Base-by-base conservation (phyloP, 495 filamentous ascomycete species). In the Penicillium nucicola region DNA sequence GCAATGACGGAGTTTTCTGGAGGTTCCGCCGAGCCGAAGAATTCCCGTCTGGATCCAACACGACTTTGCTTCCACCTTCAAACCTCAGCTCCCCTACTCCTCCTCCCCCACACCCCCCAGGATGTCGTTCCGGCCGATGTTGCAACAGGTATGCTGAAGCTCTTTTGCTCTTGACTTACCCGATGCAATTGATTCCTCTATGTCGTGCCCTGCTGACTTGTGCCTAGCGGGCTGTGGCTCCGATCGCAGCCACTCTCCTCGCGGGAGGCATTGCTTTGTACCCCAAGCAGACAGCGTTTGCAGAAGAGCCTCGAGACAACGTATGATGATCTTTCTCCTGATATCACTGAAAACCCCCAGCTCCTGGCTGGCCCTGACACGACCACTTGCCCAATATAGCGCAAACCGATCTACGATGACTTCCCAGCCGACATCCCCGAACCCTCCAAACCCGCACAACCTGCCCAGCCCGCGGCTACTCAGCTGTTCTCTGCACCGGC, bases 351-450 rank as follows among this genome's bases (percentile, higher is more conserved):
- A 2, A 31, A 10, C 3, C n/a, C n/a, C 50, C 32, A 37, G 41
- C 7, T 28, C 25, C 25, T 43, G 43, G 22, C 45, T 31, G 11
- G 37, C 48, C 45, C 59, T 65, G 48, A 65, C 60, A 50, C 19
- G 65, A 52, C 42, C 46, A 31, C 48, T 55, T 58, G 43, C 32
- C 59, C 74, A 69, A 60, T 56, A 51, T 58, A 78, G 65, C 86
- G 84, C 60, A 95, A 95, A 77, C 83, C 91, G 42, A 93, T 96
- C 74, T 96, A 95, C 78, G 88, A 92, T 65, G 83, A 89, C 69
- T 76, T 79, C 66, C 56, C 72, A 45, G 50, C 65, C 62, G 68
- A 68, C 25, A 57, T 67, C 38, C 53, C 71, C 38, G 56, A 65
- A 64, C 64, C 76, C 59, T 61, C 68, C 52, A 70, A 70, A 56